Evolutionary conservation across 495 filamentous ascomycete genomes (phyloP).

Genomic region (Penicillium bialowiezense): DNA sequence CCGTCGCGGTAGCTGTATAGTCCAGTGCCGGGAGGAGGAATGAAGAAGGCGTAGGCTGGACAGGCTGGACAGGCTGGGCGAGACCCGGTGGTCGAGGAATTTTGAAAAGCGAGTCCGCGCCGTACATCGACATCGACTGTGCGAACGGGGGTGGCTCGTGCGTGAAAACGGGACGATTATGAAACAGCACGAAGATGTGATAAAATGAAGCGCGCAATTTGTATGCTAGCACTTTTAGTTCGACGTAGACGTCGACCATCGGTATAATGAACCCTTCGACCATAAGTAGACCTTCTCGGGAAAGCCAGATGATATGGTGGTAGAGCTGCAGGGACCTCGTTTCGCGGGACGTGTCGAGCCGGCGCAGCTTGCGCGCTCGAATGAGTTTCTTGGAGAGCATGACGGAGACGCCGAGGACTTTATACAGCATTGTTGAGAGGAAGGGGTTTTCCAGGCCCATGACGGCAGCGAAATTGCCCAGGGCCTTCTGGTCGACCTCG

Average conservation of each 20-base stretch:
- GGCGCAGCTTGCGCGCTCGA: slow-evolving; percentile 78
- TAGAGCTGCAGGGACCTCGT: slow-evolving; percentile 79
- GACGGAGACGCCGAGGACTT: slow-evolving; percentile 85
- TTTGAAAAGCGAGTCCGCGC: slow-evolving; percentile 10
- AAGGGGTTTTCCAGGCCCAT: slow-evolving; percentile 69
- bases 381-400: slow-evolving; percentile 83
- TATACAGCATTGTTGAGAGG: slow-evolving; percentile 79
- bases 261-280: slow-evolving; percentile 85
- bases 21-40: slow-evolving; percentile 79
- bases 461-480: slow-evolving; percentile 77
- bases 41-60: slow-evolving; percentile 46
- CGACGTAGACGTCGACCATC: slow-evolving; percentile 65
- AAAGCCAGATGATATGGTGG: slow-evolving; percentile 93
- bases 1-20: slow-evolving; percentile 77
- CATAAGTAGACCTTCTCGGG: slow-evolving; percentile 84
- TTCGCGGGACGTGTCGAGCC: slow-evolving; percentile 71
- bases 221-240: slow-evolving; percentile 81
- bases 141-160: slow-evolving; percentile 35
- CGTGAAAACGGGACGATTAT: slow-evolving; percentile 67
- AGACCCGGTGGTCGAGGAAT: slow-evolving; percentile 35
- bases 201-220: slow-evolving; percentile 93
- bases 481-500: slow-evolving; percentile 94
- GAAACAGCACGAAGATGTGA: slow-evolving; percentile 95
- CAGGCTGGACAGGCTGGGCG: slow-evolving; percentile 20
- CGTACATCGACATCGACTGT: slow-evolving; percentile 36